Evolutionary conservation across 2,329 filamentous ascomycete species (phyloP), one percentile per base, ranked within the genome.

Genomic region (Fusarium solani-melongenae): DNA sequence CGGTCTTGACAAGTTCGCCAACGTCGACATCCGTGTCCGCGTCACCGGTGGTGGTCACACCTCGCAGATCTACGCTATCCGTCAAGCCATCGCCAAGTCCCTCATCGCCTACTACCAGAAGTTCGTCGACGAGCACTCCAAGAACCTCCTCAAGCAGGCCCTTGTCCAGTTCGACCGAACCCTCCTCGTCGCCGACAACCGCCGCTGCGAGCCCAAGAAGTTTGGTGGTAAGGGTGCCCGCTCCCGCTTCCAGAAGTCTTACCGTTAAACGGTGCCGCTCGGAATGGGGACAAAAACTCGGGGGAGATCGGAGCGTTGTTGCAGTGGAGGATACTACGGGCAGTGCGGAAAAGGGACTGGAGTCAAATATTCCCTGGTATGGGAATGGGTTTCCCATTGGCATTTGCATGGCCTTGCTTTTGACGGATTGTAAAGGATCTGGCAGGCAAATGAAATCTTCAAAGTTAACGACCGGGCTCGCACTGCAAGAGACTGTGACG

Each of bases 51-150:
- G 96, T 94, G 96, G 96, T 89, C 96, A 98, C 91, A 95, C 93
- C 78, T 97, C 94, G 72, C 95, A 98, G 88, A 91, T 98, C 88
- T 98, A 98, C 88, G 96, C 96, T 85, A 94, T 98, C 90, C 95
- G 96, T 82, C 96, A 99, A 90, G 96, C 96, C 82, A 98, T 99
- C 62, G 92, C 95, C 89, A 99, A 98, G 92, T 81, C 82, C 71
- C 79, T 85, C 69, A 83, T 85, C 79, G 83, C 95, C 87, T 98
- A 98, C 93, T 98, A 98, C 93, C 96, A 98, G 90, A 98, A 99
- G 92, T 99, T 92, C 89, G 94, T 98, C 88, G 96, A 99, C 85
- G 96, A 99, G 93, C 95, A 98, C 93, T 94, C 93, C 90, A 99
- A 99, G 94, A 98, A 98, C 92, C 91, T 95, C 88, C 92, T 99